Evolutionary conservation across 257 asterid genomes (phyloP).

Genomic region (Lycium ferocissimum): DNA sequence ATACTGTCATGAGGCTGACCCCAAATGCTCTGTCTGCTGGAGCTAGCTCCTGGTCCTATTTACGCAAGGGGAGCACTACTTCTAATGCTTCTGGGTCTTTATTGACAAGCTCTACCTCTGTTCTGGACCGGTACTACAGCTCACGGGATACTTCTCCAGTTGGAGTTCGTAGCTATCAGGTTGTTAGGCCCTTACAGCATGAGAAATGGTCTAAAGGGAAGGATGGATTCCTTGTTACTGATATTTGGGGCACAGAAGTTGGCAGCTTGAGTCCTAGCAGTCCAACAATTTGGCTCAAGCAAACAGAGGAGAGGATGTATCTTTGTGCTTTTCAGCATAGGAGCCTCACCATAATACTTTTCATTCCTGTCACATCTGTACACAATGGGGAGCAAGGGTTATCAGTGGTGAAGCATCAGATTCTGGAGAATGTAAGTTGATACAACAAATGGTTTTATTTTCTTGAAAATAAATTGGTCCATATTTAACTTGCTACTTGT

Average conservation of each 20-base stretch:
- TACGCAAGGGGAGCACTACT: constrained; percentile 60
- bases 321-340: constrained; percentile 80
- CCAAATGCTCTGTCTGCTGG: constrained; percentile 85
- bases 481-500: background rate
- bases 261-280: constrained; percentile 55
- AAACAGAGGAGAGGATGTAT: constrained; percentile 84
- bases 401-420: constrained; percentile 75
- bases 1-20: constrained; percentile 87
- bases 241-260: constrained; percentile 83
- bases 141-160: constrained; percentile 60
- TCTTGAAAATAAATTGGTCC: constrained; percentile 18
- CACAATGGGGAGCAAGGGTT: constrained; percentile 82
- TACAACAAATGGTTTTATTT: background rate
- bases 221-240: constrained; percentile 85
- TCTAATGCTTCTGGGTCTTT: constrained; percentile 57
- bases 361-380: constrained; percentile 75
- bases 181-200: constrained; percentile 88
- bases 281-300: constrained; percentile 80
- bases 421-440: constrained; percentile 73
- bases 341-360: constrained; percentile 77
- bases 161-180: constrained; percentile 63
- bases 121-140: constrained; percentile 55
- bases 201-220: constrained; percentile 90
- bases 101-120: constrained; percentile 50
- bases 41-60: constrained; percentile 72